A percentile compares a stretch with the other conserved stretches of the same genome.
phyloP scores from a whole-genome alignment of 2,329 filamentous ascomycete species.

The Domatiomyces catenatus region DNA sequence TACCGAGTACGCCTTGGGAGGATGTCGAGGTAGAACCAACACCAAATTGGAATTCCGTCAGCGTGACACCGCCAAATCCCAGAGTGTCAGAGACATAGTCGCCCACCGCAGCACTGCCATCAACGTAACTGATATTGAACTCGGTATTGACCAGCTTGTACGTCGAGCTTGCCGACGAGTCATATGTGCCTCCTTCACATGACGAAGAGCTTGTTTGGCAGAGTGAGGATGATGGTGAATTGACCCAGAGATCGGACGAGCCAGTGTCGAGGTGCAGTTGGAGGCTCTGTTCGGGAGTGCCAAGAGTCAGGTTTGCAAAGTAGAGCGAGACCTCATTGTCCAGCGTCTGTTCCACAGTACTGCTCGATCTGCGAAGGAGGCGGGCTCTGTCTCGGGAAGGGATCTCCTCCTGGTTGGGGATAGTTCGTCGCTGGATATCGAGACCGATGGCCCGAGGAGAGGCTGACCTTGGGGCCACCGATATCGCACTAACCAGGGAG shows the following conservation, averaged over 20 bases:
- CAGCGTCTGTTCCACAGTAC: conserved; percentile 8
- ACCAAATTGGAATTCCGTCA: conserved; percentile 43
- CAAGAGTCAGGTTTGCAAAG: conserved; percentile 39
- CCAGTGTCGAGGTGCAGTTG: conserved; percentile 47
- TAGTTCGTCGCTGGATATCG: conserved; percentile 9
- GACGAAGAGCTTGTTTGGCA: conserved; percentile 37
- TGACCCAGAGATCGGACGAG: conserved; percentile 50
- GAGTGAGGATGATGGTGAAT: conserved; percentile 45
- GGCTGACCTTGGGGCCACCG: conserved; percentile 12
- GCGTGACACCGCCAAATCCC: conserved; percentile 33
- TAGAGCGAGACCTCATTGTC: conserved; percentile 26
- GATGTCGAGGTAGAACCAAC: conserved; percentile 42
- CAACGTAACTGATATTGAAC: conserved; percentile 81
- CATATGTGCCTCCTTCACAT: conserved; percentile 52
- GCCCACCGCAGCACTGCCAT: conserved; percentile 60
- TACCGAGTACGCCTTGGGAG: conserved; percentile 61
- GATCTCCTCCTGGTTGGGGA: conserved; percentile 7
- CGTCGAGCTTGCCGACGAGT: conserved; percentile 56
- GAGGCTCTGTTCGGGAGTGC: conserved; percentile 41
- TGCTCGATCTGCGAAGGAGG: conserved; percentile 7
- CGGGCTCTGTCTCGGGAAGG: conserved; percentile 11
- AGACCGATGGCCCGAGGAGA: conserved; percentile 13
- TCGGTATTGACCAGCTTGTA: conserved; percentile 56
- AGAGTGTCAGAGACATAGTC: conserved; percentile 66
- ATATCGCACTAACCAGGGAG: conserved; percentile 15